Evolutionary conservation across 345 rosid species (phyloP).

Genomic region (Hibiscus syriacus): DNA sequence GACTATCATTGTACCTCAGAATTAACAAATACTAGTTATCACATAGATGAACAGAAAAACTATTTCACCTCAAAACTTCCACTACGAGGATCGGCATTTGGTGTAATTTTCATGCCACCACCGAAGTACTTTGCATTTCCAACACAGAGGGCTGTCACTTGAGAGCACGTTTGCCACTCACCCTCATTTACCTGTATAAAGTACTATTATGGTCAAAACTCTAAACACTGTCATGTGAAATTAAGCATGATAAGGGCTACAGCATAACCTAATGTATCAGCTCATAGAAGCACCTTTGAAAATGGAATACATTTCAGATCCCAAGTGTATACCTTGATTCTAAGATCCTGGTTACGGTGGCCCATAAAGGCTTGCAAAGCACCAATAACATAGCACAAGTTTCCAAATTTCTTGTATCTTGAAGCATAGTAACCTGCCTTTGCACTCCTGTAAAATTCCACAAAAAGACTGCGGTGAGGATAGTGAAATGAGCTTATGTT

Average conservation of each 20-base stretch:
- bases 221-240: background rate
- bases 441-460: constrained; percentile 67
- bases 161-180: constrained; percentile 68
- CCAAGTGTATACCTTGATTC: constrained; percentile 51
- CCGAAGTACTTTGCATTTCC: constrained; percentile 96
- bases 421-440: constrained; percentile 93
- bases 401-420: constrained; percentile 82
- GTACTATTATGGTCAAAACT: background rate
- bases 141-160: constrained; percentile 84
- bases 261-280: background rate
- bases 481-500: constrained; percentile 7
- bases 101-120: constrained; percentile 96
- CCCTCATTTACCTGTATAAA: constrained; percentile 43
- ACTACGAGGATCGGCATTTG: constrained; percentile 73
- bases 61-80: constrained; percentile 71
- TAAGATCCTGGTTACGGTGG: constrained; percentile 65
- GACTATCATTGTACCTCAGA: background rate
- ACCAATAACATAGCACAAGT: constrained; percentile 78
- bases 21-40: background rate
- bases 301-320: background rate
- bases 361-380: constrained; percentile 85
- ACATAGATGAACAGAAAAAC: background rate
- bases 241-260: background rate
- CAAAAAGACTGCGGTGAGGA: constrained; percentile 13
- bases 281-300: background rate